phyloP scores from a whole-genome alignment of 352 stramenopile genomes.

The Globisporangium lucens region DNA sequence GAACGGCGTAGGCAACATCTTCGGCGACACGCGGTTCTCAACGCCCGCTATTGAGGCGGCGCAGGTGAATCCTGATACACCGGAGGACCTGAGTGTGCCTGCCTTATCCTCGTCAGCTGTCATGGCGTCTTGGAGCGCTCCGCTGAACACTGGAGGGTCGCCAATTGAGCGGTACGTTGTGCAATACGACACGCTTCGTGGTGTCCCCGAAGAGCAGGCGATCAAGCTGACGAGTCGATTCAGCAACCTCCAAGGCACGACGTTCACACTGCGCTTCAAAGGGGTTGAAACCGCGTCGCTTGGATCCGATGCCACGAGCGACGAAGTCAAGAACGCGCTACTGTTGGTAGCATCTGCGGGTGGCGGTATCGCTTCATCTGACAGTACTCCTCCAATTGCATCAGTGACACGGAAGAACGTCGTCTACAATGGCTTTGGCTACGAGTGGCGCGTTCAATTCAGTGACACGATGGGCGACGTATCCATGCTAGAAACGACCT shows the following conservation, averaged over 20 bases:
- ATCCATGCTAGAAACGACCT: conserved; percentile 23
- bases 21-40: conserved; percentile 74
- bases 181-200: conserved; percentile 57
- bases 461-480: conserved; percentile 53
- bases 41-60: conserved; percentile 64
- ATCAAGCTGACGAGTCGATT: conserved; percentile 40
- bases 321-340: conserved; percentile 26
- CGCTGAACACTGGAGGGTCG: conserved; percentile 50
- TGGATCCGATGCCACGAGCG: conserved; percentile 36
- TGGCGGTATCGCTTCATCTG: background rate
- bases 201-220: conserved; percentile 57
- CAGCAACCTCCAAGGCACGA: conserved; percentile 27
- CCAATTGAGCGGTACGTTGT: conserved; percentile 45
- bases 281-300: conserved; percentile 22
- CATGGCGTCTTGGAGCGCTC: conserved; percentile 48
- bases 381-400: background rate
- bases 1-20: conserved; percentile 89
- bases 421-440: conserved; percentile 51
- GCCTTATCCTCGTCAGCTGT: conserved; percentile 32
- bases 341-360: background rate
- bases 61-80: conserved; percentile 33
- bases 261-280: conserved; percentile 32
- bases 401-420: conserved; percentile 42
- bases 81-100: conserved; percentile 47
- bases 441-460: conserved; percentile 71